Percentiles rank a stretch among this genome's conserved stretches.
These are phyloP conservation scores for Russula compacta DNA, from an alignment of 768 basidiomycete species.

Conservation along the genomic window DNA sequence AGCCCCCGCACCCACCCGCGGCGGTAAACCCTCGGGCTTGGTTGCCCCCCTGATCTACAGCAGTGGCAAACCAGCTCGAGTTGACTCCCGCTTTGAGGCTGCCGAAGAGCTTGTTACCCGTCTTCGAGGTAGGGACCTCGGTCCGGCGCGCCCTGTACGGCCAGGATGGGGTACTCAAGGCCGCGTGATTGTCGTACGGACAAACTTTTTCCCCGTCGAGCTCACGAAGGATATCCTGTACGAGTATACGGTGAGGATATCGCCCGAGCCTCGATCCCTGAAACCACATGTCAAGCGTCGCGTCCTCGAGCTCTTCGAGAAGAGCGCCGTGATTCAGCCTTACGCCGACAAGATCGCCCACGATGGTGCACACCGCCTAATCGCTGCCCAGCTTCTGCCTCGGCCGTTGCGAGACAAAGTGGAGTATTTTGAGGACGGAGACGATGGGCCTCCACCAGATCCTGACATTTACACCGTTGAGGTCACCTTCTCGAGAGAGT, in stretches of 20 bases:
- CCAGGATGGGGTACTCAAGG: conserved; percentile 25
- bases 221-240: conserved; percentile 40
- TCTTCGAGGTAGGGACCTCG: neutral
- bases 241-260: conserved; percentile 50
- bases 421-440: conserved; percentile 34
- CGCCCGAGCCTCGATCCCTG: conserved; percentile 37
- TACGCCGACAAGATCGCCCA: conserved; percentile 41
- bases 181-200: conserved; percentile 37
- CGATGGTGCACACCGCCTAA: conserved; percentile 33
- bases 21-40: too few species aligned
- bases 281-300: conserved; percentile 35
- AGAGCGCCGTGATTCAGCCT: conserved; percentile 27
- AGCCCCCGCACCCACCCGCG: too few species aligned
- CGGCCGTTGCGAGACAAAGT: conserved; percentile 29
- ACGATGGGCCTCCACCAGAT: conserved; percentile 26
- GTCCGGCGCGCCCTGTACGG: conserved; percentile 15
- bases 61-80: too few species aligned
- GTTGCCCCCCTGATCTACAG: too few species aligned
- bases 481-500: conserved; percentile 27
- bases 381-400: conserved; percentile 32
- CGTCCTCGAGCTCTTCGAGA: conserved; percentile 48
- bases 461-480: conserved; percentile 35
- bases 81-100: too few species aligned
- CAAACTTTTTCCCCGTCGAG: conserved; percentile 54
- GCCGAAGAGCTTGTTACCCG: too few species aligned